A percentile compares a stretch with the other conserved stretches of the same genome.
Conservation (phyloP, 345 rosid species). For the Eucalyptus cladocalyx region DNA sequence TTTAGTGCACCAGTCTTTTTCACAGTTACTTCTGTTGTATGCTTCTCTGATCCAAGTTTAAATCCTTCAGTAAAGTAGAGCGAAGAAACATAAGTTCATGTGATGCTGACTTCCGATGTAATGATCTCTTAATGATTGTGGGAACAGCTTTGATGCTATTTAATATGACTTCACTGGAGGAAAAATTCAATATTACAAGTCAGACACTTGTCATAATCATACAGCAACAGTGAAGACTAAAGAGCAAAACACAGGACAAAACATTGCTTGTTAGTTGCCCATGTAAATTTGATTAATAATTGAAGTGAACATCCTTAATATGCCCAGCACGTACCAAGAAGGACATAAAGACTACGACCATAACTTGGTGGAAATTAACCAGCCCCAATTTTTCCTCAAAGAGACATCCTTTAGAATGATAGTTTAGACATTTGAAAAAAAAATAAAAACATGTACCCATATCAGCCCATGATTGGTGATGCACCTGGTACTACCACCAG, state of each 20-base stretch:
- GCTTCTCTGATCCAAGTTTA: constrained; percentile 94
- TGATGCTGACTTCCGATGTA: neutral
- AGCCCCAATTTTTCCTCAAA: neutral
- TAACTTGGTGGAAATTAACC: neutral
- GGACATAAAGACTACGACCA: neutral
- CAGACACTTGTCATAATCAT: neutral
- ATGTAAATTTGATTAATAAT: neutral
- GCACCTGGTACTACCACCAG: neutral
- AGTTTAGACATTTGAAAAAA: neutral
- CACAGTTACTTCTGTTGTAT: constrained; percentile 52
- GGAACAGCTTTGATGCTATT: neutral
- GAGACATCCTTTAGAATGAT: neutral
- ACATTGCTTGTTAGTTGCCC: neutral
- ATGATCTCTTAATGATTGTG: neutral
- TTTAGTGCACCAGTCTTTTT: constrained; percentile 51
- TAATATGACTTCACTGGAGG: neutral
- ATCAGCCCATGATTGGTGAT: neutral
- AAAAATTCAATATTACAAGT: neutral
- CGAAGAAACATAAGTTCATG: neutral
- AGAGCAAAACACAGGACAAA: neutral
- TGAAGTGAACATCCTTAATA: neutral
- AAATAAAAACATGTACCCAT: neutral
- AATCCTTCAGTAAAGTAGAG: constrained; percentile 44
- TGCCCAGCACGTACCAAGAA: neutral
- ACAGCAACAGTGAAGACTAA: neutral